Evolutionary conservation across 2,329 filamentous ascomycete species (phyloP), one percentile per base, ranked within the genome.

Genomic region (Teratosphaeria nubilosa): DNA sequence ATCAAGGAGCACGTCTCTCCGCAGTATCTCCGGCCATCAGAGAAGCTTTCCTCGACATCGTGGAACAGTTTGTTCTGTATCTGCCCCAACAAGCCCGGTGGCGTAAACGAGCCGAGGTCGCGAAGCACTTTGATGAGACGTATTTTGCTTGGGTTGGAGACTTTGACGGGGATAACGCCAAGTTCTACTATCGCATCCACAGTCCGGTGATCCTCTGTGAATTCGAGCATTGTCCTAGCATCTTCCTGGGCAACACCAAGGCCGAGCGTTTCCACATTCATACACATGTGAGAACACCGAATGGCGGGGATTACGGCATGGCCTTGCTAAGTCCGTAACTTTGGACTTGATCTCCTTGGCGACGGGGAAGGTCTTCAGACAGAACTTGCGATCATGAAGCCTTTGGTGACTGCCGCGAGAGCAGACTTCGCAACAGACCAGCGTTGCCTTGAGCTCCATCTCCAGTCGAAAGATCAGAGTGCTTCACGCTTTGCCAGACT

Each of bases 71-170:
- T 64, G 74, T 88, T 1, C 73, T 88, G 0, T 91, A 89, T 62
- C 79, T 90, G 0, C 88, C 88, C 0, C 65, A 72, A 0, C 66
- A 68, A 11, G 79, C 86, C 0, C 77, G 85, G 1, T 66, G 77
- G 54, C 68, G 81, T 4, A 80, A 82, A 16, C 69, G 90, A 1
- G 71, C 75, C 1, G 77, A 84, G 45, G 77, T 85, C 53, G 75
- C 77, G 55, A 67, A 70, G 2, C 80, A 82, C 69, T 82, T 86
- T 58, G 66, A 74, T n/a, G 86, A 91, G 76, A 91, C 87, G 5
- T 88, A 88, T 67, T 91, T 90, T 68, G 82, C 81, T 68, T 92
- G 88, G 87, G 91, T 91, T 56, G 88, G 88, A 3, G 83, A 82
- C 0, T 87, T 76, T 60, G 82, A 78, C 0, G 78, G 88, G 55